phyloP scores from a whole-genome alignment of 176 grass and related monocot species.

The Musa beccarii region DNA sequence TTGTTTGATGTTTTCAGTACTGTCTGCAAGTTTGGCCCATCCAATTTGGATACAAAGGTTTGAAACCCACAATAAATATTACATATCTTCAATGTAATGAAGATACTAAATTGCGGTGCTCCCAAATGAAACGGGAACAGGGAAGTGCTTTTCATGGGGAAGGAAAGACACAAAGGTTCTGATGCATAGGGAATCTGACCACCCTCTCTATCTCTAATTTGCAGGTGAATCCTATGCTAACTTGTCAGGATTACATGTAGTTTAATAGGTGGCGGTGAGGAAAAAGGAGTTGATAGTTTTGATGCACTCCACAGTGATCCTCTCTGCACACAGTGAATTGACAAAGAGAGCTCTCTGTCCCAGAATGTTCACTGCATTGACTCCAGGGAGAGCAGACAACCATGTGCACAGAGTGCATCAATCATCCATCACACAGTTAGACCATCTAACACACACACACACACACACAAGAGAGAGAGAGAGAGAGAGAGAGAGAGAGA shows the following conservation, averaged over 20 bases:
- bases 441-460: not conserved
- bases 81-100: too few species aligned
- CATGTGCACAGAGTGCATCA: not conserved
- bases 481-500: too few species aligned
- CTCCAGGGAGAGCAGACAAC: not conserved
- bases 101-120: not conserved
- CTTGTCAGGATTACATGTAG: not conserved
- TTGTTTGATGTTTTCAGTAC: too few species aligned
- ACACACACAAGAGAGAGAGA: too few species aligned
- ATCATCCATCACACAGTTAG: not conserved
- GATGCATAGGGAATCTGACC: not conserved
- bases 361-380: not conserved
- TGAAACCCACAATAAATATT: too few species aligned
- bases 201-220: not conserved
- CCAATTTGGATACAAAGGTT: too few species aligned
- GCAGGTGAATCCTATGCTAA: not conserved
- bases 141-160: not conserved
- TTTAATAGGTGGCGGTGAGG: not conserved
- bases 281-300: not conserved
- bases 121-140: not conserved
- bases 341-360: not conserved
- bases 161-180: not conserved
- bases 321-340: not conserved
- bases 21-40: too few species aligned
- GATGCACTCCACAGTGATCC: not conserved